Percentiles rank a stretch among this genome's conserved stretches.
These are phyloP conservation scores for Pseudocercospora cruenta DNA, from an alignment of 2,329 filamentous ascomycete genomes.

Conservation along the genomic window DNA sequence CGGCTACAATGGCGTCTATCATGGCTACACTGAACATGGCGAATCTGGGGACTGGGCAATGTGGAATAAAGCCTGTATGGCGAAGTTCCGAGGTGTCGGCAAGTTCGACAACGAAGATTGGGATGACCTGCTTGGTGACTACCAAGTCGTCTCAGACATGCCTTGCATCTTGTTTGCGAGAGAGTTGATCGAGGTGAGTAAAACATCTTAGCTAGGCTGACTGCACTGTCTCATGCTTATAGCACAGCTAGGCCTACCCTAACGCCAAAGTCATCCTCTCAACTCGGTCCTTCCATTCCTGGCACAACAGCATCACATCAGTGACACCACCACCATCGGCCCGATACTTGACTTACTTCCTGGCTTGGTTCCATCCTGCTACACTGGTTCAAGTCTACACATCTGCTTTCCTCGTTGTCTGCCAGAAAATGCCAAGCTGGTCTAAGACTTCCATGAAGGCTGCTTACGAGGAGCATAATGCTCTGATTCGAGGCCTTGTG, in stretches of 20 bases:
- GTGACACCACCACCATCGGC: background rate
- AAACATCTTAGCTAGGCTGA: background rate
- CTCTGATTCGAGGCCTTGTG: slow-evolving; percentile 1
- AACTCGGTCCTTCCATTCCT: background rate
- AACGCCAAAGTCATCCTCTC: slow-evolving; percentile 6
- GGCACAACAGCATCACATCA: slow-evolving; percentile 3
- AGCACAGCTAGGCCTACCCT: slow-evolving; percentile 1
- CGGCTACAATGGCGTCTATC: slow-evolving; percentile 1
- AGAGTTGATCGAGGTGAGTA: background rate
- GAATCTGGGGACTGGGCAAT: background rate
- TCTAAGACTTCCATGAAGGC: background rate
- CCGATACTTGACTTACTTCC: background rate
- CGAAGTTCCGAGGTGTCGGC: slow-evolving; percentile 2
- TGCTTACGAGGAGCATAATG: slow-evolving; percentile 11
- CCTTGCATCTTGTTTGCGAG: slow-evolving; percentile 3
- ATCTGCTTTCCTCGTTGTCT: background rate
- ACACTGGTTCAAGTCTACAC: slow-evolving; percentile 1
- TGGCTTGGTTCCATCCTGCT: background rate
- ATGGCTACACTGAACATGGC: background rate
- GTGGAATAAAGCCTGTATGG: slow-evolving; percentile 10
- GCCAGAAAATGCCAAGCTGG: slow-evolving; percentile 3
- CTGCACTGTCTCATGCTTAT: background rate
- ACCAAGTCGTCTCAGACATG: slow-evolving; percentile 6
- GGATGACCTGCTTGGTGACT: slow-evolving; percentile 7
- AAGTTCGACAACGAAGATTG: background rate